These are phyloP conservation scores for Albifimbria verrucaria DNA, from an alignment of 2,329 filamentous ascomycete species.

Conservation along the genomic window DNA sequence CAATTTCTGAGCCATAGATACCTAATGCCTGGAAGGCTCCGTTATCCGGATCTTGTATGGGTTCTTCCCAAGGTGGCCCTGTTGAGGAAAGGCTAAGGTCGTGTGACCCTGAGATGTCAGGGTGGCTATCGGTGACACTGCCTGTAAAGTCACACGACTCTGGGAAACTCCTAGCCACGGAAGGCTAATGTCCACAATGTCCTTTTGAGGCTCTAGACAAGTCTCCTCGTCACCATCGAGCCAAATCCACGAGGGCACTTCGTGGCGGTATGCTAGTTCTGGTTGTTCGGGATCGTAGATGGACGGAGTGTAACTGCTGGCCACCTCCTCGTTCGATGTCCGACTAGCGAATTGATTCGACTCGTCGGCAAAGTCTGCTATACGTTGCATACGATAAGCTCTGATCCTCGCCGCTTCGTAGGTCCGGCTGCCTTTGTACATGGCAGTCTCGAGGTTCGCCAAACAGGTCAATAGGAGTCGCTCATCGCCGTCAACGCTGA, in stretches of 20 bases:
- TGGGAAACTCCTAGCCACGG: background rate
- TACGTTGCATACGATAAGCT: conserved; percentile 22
- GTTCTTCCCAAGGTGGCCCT: background rate
- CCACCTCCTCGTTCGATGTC: background rate
- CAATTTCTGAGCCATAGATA: no score
- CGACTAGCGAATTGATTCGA: conserved; percentile 18
- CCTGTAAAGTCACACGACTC: background rate
- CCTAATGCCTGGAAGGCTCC: background rate
- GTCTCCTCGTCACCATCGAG: background rate
- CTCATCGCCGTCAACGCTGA: conserved; percentile 25
- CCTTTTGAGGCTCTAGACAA: background rate
- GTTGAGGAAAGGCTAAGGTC: background rate
- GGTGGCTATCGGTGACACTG: background rate
- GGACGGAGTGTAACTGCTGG: background rate
- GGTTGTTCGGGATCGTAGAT: background rate
- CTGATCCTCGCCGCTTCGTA: conserved; percentile 23
- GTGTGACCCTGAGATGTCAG: background rate
- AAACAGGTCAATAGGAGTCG: conserved; percentile 27
- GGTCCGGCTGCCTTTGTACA: conserved; percentile 17
- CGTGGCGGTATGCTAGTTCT: background rate
- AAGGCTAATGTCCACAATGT: background rate
- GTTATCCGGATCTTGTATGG: background rate
- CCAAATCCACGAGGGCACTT: conserved; percentile 1
- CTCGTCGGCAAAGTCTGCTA: conserved; percentile 26
- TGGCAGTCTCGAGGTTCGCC: conserved; percentile 28